These are phyloP conservation scores for Paracamarosporium sp. DNA, from an alignment of 2,329 filamentous ascomycete species.

Conservation along the genomic window DNA sequence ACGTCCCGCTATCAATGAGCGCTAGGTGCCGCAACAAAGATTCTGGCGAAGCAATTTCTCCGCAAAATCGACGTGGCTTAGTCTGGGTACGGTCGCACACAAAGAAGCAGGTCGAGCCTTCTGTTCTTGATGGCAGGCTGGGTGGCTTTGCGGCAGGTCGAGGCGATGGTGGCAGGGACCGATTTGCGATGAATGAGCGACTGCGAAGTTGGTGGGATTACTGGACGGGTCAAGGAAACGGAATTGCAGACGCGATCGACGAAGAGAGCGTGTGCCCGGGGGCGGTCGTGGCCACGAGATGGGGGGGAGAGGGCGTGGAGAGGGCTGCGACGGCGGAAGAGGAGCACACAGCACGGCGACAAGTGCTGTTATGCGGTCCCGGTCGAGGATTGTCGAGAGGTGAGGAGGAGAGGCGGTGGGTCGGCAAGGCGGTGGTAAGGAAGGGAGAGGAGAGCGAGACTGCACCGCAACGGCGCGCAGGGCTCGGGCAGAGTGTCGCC, in stretches of 20 bases:
- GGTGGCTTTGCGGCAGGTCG: constrained; percentile 19
- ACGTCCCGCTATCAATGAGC: constrained; percentile 21
- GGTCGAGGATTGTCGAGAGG: constrained; percentile 44
- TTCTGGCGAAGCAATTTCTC: not conserved
- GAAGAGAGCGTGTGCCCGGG: constrained; percentile 44
- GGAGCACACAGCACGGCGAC: constrained; percentile 40
- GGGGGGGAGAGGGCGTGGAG: constrained; percentile 12
- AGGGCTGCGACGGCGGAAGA: constrained; percentile 40
- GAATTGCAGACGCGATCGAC: constrained; percentile 42
- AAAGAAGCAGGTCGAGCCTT: constrained; percentile 24
- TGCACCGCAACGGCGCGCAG: constrained; percentile 17
- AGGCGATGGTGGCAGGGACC: constrained; percentile 8
- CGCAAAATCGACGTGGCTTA: constrained; percentile 3
- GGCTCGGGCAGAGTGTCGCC: constrained; percentile 18
- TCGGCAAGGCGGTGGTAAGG: constrained; percentile 24
- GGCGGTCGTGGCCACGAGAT: constrained; percentile 23
- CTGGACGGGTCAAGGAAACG: constrained; percentile 18
- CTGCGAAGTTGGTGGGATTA: constrained; percentile 4
- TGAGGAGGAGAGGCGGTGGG: constrained; percentile 28
- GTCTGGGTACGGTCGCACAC: constrained; percentile 9
- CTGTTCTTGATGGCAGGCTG: constrained; percentile 32
- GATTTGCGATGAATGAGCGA: constrained; percentile 32
- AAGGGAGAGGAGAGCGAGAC: constrained; percentile 21
- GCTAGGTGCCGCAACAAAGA: constrained; percentile 15
- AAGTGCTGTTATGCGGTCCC: constrained; percentile 35